Conservation (phyloP, 805 yeast species). For the Suhomyces emberorum region DNA sequence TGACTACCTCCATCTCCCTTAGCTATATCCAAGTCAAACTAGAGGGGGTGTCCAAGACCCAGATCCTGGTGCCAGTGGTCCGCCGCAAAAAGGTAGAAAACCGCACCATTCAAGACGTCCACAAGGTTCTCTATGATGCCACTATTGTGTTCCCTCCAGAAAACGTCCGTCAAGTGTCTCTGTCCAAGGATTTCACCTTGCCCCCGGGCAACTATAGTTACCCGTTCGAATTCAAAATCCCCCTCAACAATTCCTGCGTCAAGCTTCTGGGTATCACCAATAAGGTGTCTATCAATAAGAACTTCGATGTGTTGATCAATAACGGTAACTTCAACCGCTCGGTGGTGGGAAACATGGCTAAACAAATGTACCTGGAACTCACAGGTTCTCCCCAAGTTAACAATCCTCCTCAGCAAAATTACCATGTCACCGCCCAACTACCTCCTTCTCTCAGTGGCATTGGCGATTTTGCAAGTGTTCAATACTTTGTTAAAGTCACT, state of each 20-base stretch:
- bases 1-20: constrained; percentile 40
- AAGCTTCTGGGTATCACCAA: constrained; percentile 33
- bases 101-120: constrained; percentile 32
- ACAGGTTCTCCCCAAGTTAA: not conserved
- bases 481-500: constrained; percentile 60
- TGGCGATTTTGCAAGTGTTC: constrained; percentile 37
- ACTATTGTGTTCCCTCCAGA: constrained; percentile 51
- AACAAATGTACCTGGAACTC: not conserved
- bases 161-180: constrained; percentile 43
- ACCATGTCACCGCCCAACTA: constrained; percentile 27
- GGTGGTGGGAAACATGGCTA: constrained; percentile 1
- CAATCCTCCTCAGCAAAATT: constrained; percentile 7
- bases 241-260: constrained; percentile 41
- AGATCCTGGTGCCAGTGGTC: constrained; percentile 26
- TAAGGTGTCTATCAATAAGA: constrained; percentile 28
- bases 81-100: constrained; percentile 7
- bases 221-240: constrained; percentile 47
- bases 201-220: constrained; percentile 50
- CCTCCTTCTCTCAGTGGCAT: constrained; percentile 34
- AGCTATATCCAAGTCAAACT: constrained; percentile 50
- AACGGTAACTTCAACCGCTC: constrained; percentile 27
- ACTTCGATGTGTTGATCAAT: constrained; percentile 28
- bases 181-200: constrained; percentile 43
- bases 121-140: constrained; percentile 49
- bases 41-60: constrained; percentile 45